phyloP scores from a whole-genome alignment of 257 asterid species.

The Solanum bukasovii region DNA sequence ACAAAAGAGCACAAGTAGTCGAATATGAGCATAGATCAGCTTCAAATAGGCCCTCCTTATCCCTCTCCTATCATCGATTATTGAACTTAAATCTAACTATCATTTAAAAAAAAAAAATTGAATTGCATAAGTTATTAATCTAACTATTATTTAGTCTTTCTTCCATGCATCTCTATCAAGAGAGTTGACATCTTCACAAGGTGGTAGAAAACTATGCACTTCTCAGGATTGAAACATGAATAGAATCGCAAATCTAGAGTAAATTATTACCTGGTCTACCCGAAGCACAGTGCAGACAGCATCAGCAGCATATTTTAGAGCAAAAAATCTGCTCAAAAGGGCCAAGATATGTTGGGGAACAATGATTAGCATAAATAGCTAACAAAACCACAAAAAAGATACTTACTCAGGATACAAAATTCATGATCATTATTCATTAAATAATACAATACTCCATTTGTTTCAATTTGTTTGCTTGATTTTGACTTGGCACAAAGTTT shows the following conservation, averaged over 20 bases:
- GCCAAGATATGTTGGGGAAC: neutral
- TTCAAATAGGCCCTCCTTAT: neutral
- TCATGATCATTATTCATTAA: neutral
- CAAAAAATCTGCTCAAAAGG: slow-evolving; percentile 49
- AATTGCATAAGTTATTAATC: neutral
- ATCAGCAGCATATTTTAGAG: slow-evolving; percentile 91
- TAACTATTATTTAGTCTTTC: neutral
- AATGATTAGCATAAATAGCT: neutral
- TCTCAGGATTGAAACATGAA: neutral
- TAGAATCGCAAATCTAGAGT: neutral
- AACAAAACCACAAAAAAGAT: neutral
- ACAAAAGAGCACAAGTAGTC: neutral
- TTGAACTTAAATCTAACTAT: neutral
- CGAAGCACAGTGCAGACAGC: slow-evolving; percentile 92
- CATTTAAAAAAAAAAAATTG: neutral
- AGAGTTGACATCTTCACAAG: neutral
- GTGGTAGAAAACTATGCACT: neutral
- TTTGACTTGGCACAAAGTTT: neutral
- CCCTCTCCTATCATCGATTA: neutral
- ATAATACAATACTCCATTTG: neutral
- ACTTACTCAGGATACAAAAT: neutral
- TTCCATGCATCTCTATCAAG: neutral
- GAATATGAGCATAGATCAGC: neutral
- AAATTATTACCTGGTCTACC: slow-evolving; percentile 79
- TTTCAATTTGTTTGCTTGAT: neutral